phyloP scores from a whole-genome alignment of 2,329 filamentous ascomycete genomes.

The Trichoderma oligosporum region DNA sequence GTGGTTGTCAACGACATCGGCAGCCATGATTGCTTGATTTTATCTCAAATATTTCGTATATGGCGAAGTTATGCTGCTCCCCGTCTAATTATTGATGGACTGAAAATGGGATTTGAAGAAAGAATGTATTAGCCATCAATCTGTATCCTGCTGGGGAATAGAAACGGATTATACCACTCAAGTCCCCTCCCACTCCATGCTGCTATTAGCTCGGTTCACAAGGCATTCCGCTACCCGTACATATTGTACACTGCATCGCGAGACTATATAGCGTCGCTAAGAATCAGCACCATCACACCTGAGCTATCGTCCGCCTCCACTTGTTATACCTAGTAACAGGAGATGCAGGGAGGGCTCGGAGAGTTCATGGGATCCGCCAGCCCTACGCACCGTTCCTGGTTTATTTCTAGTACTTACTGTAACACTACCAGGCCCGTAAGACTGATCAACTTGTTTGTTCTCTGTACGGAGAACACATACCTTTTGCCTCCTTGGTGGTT shows the following conservation, averaged over 20 bases:
- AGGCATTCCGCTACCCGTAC: neutral
- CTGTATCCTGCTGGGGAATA: neutral
- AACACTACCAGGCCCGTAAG: no score
- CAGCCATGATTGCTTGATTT: neutral
- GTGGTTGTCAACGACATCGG: neutral
- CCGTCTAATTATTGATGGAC: neutral
- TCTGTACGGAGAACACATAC: no score
- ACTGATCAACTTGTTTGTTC: no score
- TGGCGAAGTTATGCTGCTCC: neutral
- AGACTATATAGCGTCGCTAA: constrained; percentile 1
- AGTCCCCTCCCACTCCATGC: neutral
- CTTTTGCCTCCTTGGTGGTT: no score
- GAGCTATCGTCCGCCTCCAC: neutral
- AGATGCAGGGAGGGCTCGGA: neutral
- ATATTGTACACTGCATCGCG: constrained; percentile 2
- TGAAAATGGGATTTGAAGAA: neutral
- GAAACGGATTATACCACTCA: neutral
- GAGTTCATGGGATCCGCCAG: neutral
- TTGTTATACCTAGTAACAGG: neutral
- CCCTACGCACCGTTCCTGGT: neutral
- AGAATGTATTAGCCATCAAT: neutral
- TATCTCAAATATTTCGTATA: neutral
- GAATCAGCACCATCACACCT: constrained; percentile 2
- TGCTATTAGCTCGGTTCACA: neutral
- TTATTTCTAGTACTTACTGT: no score